These are phyloP conservation scores for Symbiodinium natans DNA, from an alignment of 73 alveolate species.

Conservation along the genomic window DNA sequence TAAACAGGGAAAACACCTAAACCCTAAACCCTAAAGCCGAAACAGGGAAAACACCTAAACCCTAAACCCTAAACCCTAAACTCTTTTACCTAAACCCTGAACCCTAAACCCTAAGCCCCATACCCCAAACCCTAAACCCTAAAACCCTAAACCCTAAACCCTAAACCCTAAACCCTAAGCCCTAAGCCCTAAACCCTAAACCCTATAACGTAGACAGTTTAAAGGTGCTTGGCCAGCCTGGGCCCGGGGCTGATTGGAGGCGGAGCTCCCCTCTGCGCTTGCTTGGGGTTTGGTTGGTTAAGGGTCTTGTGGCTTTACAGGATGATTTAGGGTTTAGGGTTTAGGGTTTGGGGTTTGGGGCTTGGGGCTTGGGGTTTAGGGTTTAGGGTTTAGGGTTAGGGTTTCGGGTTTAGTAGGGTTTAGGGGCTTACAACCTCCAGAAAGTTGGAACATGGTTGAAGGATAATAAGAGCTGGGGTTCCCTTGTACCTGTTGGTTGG, in stretches of 20 bases:
- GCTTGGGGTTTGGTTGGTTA: neutral
- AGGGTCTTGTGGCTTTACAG: neutral
- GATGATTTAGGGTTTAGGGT: neutral
- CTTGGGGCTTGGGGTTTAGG: no score
- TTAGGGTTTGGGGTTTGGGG: neutral
- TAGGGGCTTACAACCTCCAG: neutral
- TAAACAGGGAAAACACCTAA: no score
- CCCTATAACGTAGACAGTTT: neutral
- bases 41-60: no score
- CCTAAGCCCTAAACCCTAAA: neutral
- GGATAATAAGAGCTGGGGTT: neutral
- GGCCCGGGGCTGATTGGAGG: constrained; percentile 68
- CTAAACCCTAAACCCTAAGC: neutral
- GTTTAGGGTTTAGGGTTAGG: neutral
- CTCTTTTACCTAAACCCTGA: neutral
- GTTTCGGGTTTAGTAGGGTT: neutral
- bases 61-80: no score
- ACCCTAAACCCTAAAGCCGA: no score
- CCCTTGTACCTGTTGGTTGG: neutral
- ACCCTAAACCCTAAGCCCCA: neutral
- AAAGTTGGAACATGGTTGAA: neutral
- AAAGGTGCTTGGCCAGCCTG: constrained; percentile 54
- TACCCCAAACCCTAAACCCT: no score
- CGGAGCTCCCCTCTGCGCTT: no score
- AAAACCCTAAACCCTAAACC: neutral